Percentiles rank a stretch among this genome's conserved stretches.
These are phyloP conservation scores for Zygoascus meyerae DNA, from an alignment of 1,139 yeast genomes.

Conservation along the genomic window DNA sequence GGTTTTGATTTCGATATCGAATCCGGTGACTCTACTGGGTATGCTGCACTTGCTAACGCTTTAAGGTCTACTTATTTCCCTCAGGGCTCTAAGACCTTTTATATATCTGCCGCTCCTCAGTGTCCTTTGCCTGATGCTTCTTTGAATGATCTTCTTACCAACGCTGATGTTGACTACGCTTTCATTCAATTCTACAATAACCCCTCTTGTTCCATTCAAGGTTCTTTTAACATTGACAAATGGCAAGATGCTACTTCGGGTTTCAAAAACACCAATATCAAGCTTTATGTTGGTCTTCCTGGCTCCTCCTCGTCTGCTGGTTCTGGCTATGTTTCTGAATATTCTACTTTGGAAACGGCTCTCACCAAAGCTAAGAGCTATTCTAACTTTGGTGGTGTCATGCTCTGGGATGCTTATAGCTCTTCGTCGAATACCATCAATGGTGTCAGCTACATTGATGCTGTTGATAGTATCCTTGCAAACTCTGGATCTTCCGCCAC, in stretches of 20 bases:
- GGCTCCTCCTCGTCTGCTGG: slow-evolving; percentile 66
- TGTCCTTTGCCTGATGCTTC: slow-evolving; percentile 89
- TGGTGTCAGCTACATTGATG: slow-evolving; percentile 42
- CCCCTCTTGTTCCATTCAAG: slow-evolving; percentile 59
- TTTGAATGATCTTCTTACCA: slow-evolving; percentile 59
- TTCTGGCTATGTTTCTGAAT: slow-evolving; percentile 45
- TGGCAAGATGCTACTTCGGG: slow-evolving; percentile 65
- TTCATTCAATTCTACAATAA: slow-evolving; percentile 93
- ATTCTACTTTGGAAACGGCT: slow-evolving; percentile 22
- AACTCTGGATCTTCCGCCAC: slow-evolving; percentile 14
- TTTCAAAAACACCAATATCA: slow-evolving; percentile 56
- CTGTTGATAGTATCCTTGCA: slow-evolving; percentile 39
- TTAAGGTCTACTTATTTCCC: slow-evolving; percentile 52
- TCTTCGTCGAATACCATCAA: slow-evolving; percentile 49
- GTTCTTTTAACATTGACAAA: slow-evolving; percentile 72
- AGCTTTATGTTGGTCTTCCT: slow-evolving; percentile 67
- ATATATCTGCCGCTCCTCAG: slow-evolving; percentile 92
- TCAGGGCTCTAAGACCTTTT: slow-evolving; percentile 46
- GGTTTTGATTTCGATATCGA: slow-evolving; percentile 75
- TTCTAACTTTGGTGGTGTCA: slow-evolving; percentile 71
- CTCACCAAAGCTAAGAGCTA: slow-evolving; percentile 36
- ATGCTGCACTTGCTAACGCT: slow-evolving; percentile 44
- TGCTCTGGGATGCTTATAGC: slow-evolving; percentile 90
- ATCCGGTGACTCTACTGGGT: slow-evolving; percentile 46
- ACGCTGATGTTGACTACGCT: slow-evolving; percentile 71